phyloP scores from a whole-genome alignment of 805 yeast genomes.

The Saturnispora mendoncae region DNA sequence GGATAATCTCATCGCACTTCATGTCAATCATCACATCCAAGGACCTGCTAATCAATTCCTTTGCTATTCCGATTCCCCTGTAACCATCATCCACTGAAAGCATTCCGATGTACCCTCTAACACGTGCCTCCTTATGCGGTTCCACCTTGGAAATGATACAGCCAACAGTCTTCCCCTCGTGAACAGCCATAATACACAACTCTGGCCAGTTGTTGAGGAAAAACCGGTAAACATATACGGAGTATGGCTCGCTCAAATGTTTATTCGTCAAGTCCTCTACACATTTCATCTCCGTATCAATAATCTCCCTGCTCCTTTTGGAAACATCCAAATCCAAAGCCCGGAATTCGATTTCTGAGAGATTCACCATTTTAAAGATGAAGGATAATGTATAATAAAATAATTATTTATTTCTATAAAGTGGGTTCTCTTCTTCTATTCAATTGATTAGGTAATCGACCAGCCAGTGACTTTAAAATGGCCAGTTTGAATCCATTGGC shows the following conservation, averaged over 20 bases:
- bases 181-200: conserved; percentile 58
- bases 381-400: not conserved
- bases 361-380: conserved; percentile 1
- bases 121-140: conserved; percentile 60
- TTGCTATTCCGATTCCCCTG: conserved; percentile 80
- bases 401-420: not conserved
- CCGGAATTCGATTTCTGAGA: conserved; percentile 8
- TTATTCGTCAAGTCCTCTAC: conserved; percentile 52
- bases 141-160: conserved; percentile 78
- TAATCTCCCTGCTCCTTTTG: conserved; percentile 10
- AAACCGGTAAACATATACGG: conserved; percentile 85
- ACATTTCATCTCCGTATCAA: conserved; percentile 37
- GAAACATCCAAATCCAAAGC: not conserved
- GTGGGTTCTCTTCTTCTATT: too few species aligned
- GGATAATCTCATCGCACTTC: conserved; percentile 79
- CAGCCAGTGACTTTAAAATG: not conserved
- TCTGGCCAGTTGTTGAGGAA: conserved; percentile 89
- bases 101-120: conserved; percentile 95
- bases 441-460: too few species aligned
- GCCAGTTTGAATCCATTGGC: conserved; percentile 17
- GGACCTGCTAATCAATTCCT: conserved; percentile 51
- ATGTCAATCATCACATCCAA: conserved; percentile 54
- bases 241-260: conserved; percentile 89
- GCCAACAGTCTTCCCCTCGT: conserved; percentile 48
- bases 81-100: conserved; percentile 66